Evolutionary conservation across 176 grass and related monocot species (phyloP), one percentile per base, ranked within the genome.

Genomic region (Aegilops longissima): DNA sequence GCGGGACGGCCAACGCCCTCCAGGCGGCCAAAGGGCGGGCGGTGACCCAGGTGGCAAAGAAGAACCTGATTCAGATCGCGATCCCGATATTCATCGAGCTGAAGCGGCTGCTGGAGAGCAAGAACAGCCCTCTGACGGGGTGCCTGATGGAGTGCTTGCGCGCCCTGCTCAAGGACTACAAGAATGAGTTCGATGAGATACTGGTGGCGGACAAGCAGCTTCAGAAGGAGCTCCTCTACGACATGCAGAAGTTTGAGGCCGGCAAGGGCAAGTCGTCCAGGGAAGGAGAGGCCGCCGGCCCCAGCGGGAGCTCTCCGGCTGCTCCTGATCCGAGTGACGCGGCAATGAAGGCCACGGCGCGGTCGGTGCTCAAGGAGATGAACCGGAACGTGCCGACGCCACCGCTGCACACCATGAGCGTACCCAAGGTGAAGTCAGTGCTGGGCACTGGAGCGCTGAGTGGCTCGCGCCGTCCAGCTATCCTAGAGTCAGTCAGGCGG

Each of bases 111-210:
- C 88, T 98, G 52, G 90, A 95, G 90, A 91, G 88, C 88, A 91
- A 90, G 84, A 98, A 95, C 82, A 95, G 88, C 82, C 92, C 91
- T 2, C 93, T 98, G 79, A 91, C 86, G 1, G 93, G 96, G 24
- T 98, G 93, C 61, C 88, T 98, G 9, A 95, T 95, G 96, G 96
- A 98, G 44, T 98, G 93, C 82, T 75, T 98, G 18, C 84, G 83
- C 0, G n/a, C 86, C 18, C 90, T 98, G 66, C 89, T 98, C 23
- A 95, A 95, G 90, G 96, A 95, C 84, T 98, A 91, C 89, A 98
- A 95, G 90, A 95, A 88, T 23, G 93, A 98, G 90, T 90, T 98
- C 4, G 96, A 98, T 8, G 96, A 98, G 81, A 98, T 98, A 49
- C 73, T 98, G 73, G 93, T 98, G 65, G 93, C 92, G 0, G 96